Percentiles rank a stretch among this genome's conserved stretches.
Conservation (phyloP, 129 eudicot genomes). For the Flaveria linearis region DNA sequence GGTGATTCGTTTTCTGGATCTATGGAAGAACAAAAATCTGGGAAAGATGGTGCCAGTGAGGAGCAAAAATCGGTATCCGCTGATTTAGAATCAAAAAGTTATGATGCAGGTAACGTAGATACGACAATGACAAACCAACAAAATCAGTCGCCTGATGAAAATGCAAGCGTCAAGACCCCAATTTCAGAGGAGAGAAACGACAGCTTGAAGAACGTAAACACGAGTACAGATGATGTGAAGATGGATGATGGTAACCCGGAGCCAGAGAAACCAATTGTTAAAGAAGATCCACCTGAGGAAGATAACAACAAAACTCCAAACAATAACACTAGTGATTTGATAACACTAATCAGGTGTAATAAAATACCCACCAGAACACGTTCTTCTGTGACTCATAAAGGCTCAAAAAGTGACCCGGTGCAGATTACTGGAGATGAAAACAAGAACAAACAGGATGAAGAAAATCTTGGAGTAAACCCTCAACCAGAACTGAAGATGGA, state of each 20-base stretch:
- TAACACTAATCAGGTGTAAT: constrained; percentile 48
- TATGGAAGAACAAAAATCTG: constrained; percentile 46
- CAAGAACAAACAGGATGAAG: constrained; percentile 43
- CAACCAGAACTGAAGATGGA: constrained; percentile 34
- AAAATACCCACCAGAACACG: constrained; percentile 74
- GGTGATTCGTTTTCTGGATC: constrained; percentile 41
- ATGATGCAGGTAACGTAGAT: constrained; percentile 32
- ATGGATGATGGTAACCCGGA: constrained; percentile 40
- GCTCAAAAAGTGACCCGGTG: constrained; percentile 46
- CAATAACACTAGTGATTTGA: constrained; percentile 41
- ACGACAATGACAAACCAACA: constrained; percentile 32
- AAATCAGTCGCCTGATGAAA: constrained; percentile 31
- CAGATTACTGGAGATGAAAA: constrained; percentile 38
- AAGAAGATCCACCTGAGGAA: constrained; percentile 36
- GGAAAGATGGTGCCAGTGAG: constrained; percentile 42
- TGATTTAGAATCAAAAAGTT: constrained; percentile 41
- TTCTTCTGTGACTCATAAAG: constrained; percentile 56
- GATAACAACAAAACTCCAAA: constrained; percentile 31
- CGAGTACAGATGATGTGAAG: constrained; percentile 30
- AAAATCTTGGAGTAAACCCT: constrained; percentile 28
- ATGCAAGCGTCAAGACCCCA: constrained; percentile 26
- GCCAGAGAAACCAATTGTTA: constrained; percentile 40
- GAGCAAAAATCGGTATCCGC: constrained; percentile 41
- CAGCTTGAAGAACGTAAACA: constrained; percentile 20
- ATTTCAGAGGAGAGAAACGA: constrained; percentile 36